Base-by-base conservation (phyloP, 2,329 filamentous ascomycete genomes). In the Alternaria longipes region DNA sequence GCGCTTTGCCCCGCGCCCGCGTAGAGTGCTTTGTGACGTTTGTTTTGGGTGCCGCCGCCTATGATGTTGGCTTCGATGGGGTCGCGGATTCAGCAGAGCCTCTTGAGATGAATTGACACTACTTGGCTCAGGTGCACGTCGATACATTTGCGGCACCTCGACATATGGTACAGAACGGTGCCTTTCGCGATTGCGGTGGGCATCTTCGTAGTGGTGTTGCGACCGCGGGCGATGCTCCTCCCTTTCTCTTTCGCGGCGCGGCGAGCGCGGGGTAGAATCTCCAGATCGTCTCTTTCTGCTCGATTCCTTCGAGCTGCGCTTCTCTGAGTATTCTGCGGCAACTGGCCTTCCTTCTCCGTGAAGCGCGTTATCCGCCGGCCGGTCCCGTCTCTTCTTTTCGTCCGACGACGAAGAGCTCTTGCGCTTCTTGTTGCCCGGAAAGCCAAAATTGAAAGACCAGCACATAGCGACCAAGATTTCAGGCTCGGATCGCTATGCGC, bases 1-100 rank as follows among this genome's bases (percentile, higher is more conserved):
- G 26, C 76, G 74, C 66, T 78, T 78, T 38, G 74, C 74, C 52
- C 76, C 76, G 51, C 73, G 74, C 46, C 76, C 76, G 51, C 73
- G 69, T 32, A 79, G 60, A 20, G 76, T 78, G 22, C 68, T 67
- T 60, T 77, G 75, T 47, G 75, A 78, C 11, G 70, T 73, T 47
- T 68, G 73, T 53, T 73, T 77, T 51, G 71, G 70, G 54, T 79
- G 75, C 26, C 70, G 68, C 53, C 76, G 75, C 8, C 75, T 66
- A 38, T 72, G 67, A 36, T 74, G 74, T 45, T 68, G 71, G 45
- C 71, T 76, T 45, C 76, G 66, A 46, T 77, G 71, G 30, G 76
- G 76, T n/a, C 75, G 73, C 8, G 76, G 76, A 32, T 79, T 78
- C 41, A 79, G 59, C 2, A 79, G 62, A 54, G 71, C 74, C 56